Base-by-base conservation (phyloP, 805 yeast species). In the Zygosaccharomyces lentus region DNA sequence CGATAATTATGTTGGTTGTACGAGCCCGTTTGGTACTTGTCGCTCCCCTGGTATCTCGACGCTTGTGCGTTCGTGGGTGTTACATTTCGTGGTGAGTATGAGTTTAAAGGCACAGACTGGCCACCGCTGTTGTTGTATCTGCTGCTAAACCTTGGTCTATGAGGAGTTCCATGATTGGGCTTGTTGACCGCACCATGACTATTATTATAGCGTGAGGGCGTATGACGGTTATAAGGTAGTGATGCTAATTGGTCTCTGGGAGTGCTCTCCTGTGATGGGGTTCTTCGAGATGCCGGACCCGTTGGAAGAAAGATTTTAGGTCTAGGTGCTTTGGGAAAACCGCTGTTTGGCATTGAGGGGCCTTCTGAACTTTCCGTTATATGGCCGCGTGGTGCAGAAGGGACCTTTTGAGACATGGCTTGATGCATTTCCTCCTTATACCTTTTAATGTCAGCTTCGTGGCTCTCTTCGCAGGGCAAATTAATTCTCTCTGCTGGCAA, bases 381-480 rank as follows among this genome's bases (percentile, higher is more conserved):
- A 48, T 64, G 67, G 5, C 68, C 68, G 32, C 48, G 53, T 5
- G 67, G 68, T 5, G 67, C 67, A 2, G 66, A 52, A 17, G 67
- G 68, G 1, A 59, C 65, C 38, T 55, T 59, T 37, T 58, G 66
- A 4, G 67, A 60, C 56, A 63, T 54, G 3, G 63, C 58, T 43
- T 59, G 62, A 15, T 56, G 64, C 54, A 57, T 42, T 46, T 71
- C 76, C 60, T 70, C 70, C 62, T 73, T 74, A 67, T 76, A 73
- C 52, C 79, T 71, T 51, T 79, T 78, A 39, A 78, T 78, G 65
- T 88, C 96, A 21, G 89, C 76, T 64, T 91, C 98, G 63, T 93
- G 97, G 50, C 95, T 80, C 52, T 90, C 95, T 53, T 84, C 90
- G 53, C 84, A 84, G 24, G 74, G 75, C 3, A 88, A 84, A n/a